A percentile compares a stretch with the other conserved stretches of the same genome.
phyloP scores from a whole-genome alignment of 257 asterid genomes.

The Ilex asprella region DNA sequence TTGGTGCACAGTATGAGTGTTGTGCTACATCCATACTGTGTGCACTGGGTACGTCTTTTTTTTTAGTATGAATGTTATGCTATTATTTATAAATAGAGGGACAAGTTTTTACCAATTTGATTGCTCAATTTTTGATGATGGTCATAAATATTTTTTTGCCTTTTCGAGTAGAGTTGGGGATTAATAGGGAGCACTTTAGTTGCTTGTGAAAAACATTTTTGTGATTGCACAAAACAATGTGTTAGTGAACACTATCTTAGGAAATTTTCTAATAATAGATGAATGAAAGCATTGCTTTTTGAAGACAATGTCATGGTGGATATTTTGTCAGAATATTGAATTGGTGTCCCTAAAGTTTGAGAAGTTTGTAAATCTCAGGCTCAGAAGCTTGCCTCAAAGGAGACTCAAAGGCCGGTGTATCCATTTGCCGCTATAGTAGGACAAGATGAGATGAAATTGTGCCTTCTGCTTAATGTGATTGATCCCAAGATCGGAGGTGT shows the following conservation, averaged over 20 bases:
- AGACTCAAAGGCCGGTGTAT: slow-evolving; percentile 83
- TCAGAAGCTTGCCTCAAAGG: slow-evolving; percentile 52
- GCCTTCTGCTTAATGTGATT: slow-evolving; percentile 75
- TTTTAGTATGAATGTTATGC: too few relatives aligned
- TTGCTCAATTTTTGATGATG: too few relatives aligned
- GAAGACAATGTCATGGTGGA: too few relatives aligned
- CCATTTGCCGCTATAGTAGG: slow-evolving; percentile 98
- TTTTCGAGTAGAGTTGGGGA: neutral
- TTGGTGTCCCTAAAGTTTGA: neutral
- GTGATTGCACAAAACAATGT: too few relatives aligned
- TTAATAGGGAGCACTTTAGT: neutral
- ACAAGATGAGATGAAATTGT: slow-evolving; percentile 93
- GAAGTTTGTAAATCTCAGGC: slow-evolving; percentile 26
- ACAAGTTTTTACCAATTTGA: neutral
- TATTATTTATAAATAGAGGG: too few relatives aligned
- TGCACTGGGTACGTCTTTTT: too few relatives aligned
- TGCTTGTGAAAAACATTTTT: neutral
- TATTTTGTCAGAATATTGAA: too few relatives aligned
- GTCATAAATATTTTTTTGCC: neutral
- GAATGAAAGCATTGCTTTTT: too few relatives aligned
- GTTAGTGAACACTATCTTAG: too few relatives aligned
- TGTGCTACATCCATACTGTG: too few relatives aligned
- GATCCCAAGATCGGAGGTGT: slow-evolving; percentile 99
- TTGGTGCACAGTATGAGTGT: too few relatives aligned
- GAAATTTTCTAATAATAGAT: too few relatives aligned